Conservation (phyloP, 106 monocot species). For the Dioscorea dumetorum region DNA sequence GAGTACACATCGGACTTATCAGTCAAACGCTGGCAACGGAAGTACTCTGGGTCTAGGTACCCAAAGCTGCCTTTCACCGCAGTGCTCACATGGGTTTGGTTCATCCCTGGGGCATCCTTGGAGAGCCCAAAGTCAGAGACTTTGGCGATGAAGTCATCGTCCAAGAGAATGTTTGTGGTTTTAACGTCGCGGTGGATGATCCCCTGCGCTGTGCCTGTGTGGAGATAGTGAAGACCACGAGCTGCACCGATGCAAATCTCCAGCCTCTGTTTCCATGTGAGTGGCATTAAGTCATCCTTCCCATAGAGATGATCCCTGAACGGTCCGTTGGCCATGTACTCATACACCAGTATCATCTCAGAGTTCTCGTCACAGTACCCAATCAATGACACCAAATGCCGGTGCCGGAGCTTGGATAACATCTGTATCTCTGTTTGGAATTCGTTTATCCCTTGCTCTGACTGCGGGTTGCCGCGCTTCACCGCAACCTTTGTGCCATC, state of each 20-base stretch:
- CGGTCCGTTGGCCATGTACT: slow-evolving; percentile 12
- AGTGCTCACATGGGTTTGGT: slow-evolving; percentile 17
- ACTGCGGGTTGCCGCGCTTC: slow-evolving; percentile 15
- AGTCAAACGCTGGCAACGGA: slow-evolving; percentile 8
- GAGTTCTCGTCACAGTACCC: slow-evolving; percentile 17
- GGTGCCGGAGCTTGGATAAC: slow-evolving; percentile 16
- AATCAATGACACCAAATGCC: slow-evolving; percentile 10
- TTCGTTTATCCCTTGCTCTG: slow-evolving; percentile 13
- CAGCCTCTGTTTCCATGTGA: slow-evolving; percentile 10
- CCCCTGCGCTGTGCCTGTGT: slow-evolving; percentile 6
- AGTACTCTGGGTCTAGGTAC: slow-evolving; percentile 16
- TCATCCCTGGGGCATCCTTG: slow-evolving; percentile 12
- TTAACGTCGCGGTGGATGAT: slow-evolving; percentile 18
- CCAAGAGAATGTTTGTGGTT: slow-evolving; percentile 14
- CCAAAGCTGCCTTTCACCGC: slow-evolving; percentile 16
- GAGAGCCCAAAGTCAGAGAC: slow-evolving; percentile 15
- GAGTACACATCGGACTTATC: slow-evolving; percentile 20
- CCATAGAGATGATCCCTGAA: slow-evolving; percentile 17
- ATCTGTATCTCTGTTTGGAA: slow-evolving; percentile 17
- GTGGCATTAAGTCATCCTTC: slow-evolving; percentile 5
- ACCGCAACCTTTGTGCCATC: slow-evolving; percentile 14
- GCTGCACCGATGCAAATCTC: slow-evolving; percentile 16
- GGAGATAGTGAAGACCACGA: slow-evolving; percentile 13
- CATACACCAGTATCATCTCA: slow-evolving; percentile 14
- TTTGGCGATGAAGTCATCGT: slow-evolving; percentile 12